Base-by-base conservation (phyloP, 2,329 filamentous ascomycete genomes). In the Incumbomyces lentus region DNA sequence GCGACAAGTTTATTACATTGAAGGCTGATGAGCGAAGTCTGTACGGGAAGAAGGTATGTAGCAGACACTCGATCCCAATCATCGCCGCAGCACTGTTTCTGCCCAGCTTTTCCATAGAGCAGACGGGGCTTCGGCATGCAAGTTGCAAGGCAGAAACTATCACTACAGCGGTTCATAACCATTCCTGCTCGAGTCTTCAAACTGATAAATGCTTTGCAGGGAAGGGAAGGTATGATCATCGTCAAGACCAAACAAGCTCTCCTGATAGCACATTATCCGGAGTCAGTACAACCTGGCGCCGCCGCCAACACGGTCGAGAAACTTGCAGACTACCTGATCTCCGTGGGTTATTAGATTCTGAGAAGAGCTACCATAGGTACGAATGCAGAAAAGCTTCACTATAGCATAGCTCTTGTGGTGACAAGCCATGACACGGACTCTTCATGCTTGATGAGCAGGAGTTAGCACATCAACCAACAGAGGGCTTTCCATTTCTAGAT, bases 241-340 rank as follows among this genome's bases (percentile, higher is more conserved):
- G 81, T 82, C 68, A 94, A 93, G 75, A 93, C 90, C 60, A 82
- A 76, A 61, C 83, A 93, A 70, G 86, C 88, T 58, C 81, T 96
- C 65, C 78, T 98, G 63, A 70, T 98, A 64, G 84, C 80, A 58
- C 87, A 95, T 73, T 87, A 96, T 75, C 75, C 74, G 56, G 86
- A 94, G 65, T 65, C 66, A 52, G 71, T 81, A 57, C 74, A 84
- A 64, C 85, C 84, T 44, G 81, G 86, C 63, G 82, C 83, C 65
- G 81, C 86, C 53, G 81, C 81, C 59, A 78, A 78, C 64, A 86
- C 84, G 41, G 84, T 94, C 56, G 85, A 90, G 72, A 74, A 79
- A 59, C 76, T 98, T 53, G 87, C 79, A 60, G 86, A 94, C 68
- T 95, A 96, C 73, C 79, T 95, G 54, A 81, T 86, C 65, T 76